Evolutionary conservation across 768 basidiomycete genomes (phyloP).

Genomic region (Russula compacta): DNA sequence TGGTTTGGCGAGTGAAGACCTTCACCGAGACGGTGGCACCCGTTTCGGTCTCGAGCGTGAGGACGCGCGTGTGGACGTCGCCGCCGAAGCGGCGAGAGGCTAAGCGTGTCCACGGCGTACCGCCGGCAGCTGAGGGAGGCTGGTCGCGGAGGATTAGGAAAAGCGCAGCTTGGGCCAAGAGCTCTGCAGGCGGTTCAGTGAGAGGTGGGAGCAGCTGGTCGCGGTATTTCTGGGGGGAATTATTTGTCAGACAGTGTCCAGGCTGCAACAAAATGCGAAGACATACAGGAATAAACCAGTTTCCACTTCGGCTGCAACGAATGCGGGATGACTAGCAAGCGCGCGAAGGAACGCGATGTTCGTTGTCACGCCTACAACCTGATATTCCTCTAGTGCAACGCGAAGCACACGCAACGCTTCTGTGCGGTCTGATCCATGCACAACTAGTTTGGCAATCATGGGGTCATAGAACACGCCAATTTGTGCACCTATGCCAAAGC

Average conservation of each 20-base stretch:
- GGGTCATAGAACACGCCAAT: constrained; percentile 89
- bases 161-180: constrained; percentile 74
- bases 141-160: constrained; percentile 64
- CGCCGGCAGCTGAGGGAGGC: constrained; percentile 17
- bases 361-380: constrained; percentile 84
- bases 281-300: constrained; percentile 79
- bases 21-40: constrained; percentile 30
- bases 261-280: not conserved
- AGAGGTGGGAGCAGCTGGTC: constrained; percentile 70
- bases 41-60: constrained; percentile 55
- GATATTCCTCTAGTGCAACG: constrained; percentile 78
- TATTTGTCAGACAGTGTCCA: not conserved
- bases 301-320: constrained; percentile 73
- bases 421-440: constrained; percentile 73
- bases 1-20: constrained; percentile 37
- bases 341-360: constrained; percentile 82
- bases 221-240: constrained; percentile 72
- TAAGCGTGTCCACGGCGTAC: constrained; percentile 63
- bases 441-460: constrained; percentile 88
- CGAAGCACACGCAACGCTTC: constrained; percentile 77
- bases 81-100: constrained; percentile 73
- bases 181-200: constrained; percentile 45
- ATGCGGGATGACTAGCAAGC: constrained; percentile 69
- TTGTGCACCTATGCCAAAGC: constrained; percentile 69
- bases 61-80: constrained; percentile 50